Evolutionary conservation across 345 rosid genomes (phyloP), one percentile per base, ranked within the genome.

Genomic region (Eucalyptus rudis): DNA sequence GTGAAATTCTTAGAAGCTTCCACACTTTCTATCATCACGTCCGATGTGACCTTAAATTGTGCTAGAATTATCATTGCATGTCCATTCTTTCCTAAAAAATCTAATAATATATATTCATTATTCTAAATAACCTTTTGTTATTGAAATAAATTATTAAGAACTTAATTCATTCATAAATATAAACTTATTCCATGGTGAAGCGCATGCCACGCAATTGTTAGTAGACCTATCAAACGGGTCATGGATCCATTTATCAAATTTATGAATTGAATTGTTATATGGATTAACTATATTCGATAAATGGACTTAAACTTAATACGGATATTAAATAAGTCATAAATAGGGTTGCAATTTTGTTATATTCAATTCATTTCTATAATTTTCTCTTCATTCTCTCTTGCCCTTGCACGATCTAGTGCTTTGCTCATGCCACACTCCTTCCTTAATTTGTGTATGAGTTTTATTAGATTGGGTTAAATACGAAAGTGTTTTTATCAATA

Each of bases 371-470:
- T 17, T 14, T 64, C 5, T 66, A 16, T 4, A 31, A n/a, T 66
- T 66, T 3, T 31, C 5, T 66, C 20, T 66, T 5, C 5, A 64
- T 31, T 66, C 11, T 66, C 3, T 15, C 10, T 66, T 10, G 13
- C 1, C 29, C 8, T 56, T 4, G 1, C 5, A 8, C 0, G 1
- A 56, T 56, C 13, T 24, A 22, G 22, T 4, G 2, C 10, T n/a
- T n/a, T 5, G 4, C 22, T 66, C 6, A 31, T 6, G 8, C 11
- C 12, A 9, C 40, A 66, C 20, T 66, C 66, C 6, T 3, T 25
- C 31, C 7, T 59, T 4, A 27, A 5, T 66, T 66, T 31, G 40
- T 33, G 79, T 31, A 4, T 0, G 3, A 8, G 22, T 31, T 66
- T 29, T 31, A 8, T n/a, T 66, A 31, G n/a, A n/a, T n/a, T n/a